Evolutionary conservation across 129 eudicot species (phyloP).

Genomic region (Tagetes patula): DNA sequence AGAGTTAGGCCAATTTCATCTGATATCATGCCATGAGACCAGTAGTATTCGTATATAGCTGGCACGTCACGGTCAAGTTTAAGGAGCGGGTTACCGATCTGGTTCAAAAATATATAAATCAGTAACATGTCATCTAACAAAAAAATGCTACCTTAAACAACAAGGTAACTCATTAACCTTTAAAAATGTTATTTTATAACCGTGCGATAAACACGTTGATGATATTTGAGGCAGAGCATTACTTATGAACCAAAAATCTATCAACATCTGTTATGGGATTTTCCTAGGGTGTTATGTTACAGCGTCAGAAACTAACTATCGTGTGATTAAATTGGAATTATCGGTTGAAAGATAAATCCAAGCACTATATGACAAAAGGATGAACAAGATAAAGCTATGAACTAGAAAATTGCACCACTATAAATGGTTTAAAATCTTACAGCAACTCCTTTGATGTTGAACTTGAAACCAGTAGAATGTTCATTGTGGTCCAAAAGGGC

Average conservation of each 20-base stretch:
- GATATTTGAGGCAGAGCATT: too few species aligned
- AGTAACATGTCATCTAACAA: background rate
- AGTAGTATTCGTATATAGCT: conserved; percentile 76
- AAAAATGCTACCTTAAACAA: background rate
- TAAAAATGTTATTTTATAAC: too few species aligned
- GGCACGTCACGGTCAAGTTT: conserved; percentile 80
- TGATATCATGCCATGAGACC: conserved; percentile 99
- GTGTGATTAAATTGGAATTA: background rate
- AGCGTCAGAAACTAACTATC: background rate
- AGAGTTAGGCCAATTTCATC: conserved; percentile 85
- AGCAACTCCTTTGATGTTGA: conserved; percentile 91
- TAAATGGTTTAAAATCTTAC: conserved; percentile 47
- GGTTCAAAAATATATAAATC: background rate
- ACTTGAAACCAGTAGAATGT: conserved; percentile 66
- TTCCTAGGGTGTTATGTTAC: too few species aligned
- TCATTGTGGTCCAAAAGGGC: conserved; percentile 78
- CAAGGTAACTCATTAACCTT: background rate
- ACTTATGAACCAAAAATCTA: too few species aligned
- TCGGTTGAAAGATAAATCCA: background rate
- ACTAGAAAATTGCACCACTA: background rate
- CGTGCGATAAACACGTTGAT: too few species aligned
- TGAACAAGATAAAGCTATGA: background rate
- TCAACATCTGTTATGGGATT: too few species aligned
- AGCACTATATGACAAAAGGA: background rate
- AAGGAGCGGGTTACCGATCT: conserved; percentile 97